Base-by-base conservation (phyloP, 306 rosid species). In the Cyclanthera cordifolia region DNA sequence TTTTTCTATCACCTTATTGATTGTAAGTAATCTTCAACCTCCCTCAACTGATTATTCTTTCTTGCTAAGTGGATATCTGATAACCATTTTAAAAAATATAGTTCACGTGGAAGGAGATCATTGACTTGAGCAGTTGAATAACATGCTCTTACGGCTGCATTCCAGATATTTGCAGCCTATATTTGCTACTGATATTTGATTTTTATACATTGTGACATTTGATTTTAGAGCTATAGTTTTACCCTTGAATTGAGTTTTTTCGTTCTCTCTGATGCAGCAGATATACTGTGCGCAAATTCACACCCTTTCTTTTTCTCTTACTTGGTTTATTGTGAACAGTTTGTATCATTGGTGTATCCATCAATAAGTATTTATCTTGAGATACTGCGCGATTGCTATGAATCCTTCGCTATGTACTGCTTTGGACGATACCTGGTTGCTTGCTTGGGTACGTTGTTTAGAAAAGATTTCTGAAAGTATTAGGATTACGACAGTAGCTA, bases 331-430 rank as follows among this genome's bases (percentile, higher is more conserved):
- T 75, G 11, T 71, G 60, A 16, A 52, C 84, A 85, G 98, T 83
- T 90, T 74, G 83, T 94, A 56, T 90, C 99, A 11, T 73, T 94
- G 82, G 82, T 81, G 73, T 75, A 94, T 59, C 97, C 99, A 66
- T 82, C 97, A 11, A 74, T 84, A 64, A 79, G 99, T 53, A 91
- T 94, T 78, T 88, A 88, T 74, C 86, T 95, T 56, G 97, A 24
- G 37, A 94, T 94, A 81, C 86, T 94, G 15, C 85, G 99, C 68
- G 99, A 90, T 80, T 90, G 95, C 82, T 94, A 94, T 49, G 99
- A 94, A 73, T 90, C 99, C 74, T 94, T 94, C 79, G 99, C 99
- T 74, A 94, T 94, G 99, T 94, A 94, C 88, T 94, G 99, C 88
- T 94, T 94, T 78, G 97, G 97, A 82, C 86, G 97, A 82, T 94